A percentile compares a stretch with the other conserved stretches of the same genome.
Evolutionary conservation across 768 basidiomycete species (phyloP).

Genomic region (Rhizopogon salebrosus): DNA sequence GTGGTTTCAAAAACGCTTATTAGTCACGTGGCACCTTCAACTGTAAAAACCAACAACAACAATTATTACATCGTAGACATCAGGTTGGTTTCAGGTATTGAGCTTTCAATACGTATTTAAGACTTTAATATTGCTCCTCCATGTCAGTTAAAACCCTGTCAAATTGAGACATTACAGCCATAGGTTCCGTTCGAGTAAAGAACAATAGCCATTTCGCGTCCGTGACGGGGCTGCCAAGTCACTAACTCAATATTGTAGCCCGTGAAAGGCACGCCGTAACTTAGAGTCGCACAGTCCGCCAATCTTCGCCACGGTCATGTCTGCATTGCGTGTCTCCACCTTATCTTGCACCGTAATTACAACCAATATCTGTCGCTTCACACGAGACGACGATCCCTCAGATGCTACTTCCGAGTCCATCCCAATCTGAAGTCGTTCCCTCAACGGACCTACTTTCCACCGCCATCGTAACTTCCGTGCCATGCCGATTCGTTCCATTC

Average conservation of each 20-base stretch:
- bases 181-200: neutral
- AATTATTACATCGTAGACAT: neutral
- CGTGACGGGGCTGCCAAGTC: neutral
- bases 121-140: neutral
- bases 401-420: neutral
- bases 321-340: slow-evolving; percentile 10
- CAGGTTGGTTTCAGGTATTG: neutral
- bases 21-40: neutral
- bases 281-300: slow-evolving; percentile 18
- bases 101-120: neutral
- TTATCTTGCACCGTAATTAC: too few relatives aligned
- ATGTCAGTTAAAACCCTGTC: neutral
- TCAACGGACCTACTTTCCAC: slow-evolving; percentile 1
- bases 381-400: slow-evolving; percentile 9
- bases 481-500: slow-evolving; percentile 14
- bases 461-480: neutral
- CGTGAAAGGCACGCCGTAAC: neutral
- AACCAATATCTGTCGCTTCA: slow-evolving; percentile 12
- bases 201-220: neutral
- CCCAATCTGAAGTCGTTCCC: slow-evolving; percentile 4
- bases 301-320: slow-evolving; percentile 19
- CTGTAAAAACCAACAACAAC: neutral
- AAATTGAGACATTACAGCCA: neutral
- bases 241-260: neutral
- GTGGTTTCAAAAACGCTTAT: neutral